These are phyloP conservation scores for Candida railenensis DNA, from an alignment of 805 yeast species.

Conservation along the genomic window DNA sequence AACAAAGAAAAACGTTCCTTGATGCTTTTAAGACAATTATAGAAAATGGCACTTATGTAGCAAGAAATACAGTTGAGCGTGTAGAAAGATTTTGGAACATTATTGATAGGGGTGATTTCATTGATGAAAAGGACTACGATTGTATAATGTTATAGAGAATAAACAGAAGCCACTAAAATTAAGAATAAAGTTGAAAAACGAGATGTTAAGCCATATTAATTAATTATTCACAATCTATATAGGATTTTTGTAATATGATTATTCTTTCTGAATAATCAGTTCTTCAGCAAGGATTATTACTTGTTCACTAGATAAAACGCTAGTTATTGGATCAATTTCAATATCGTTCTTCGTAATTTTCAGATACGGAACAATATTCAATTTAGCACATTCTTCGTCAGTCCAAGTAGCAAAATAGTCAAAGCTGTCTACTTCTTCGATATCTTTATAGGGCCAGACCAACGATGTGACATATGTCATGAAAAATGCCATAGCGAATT, in stretches of 20 bases:
- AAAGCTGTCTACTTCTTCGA: constrained; percentile 33
- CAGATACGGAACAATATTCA: constrained; percentile 17
- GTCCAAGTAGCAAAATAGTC: constrained; percentile 41
- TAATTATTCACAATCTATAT: too few species aligned
- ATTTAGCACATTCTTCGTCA: constrained; percentile 29
- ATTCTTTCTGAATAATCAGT: background rate
- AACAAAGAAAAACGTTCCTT: background rate
- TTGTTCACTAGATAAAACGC: background rate
- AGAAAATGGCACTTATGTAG: background rate
- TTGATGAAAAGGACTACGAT: constrained; percentile 5
- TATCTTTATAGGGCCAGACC: constrained; percentile 35
- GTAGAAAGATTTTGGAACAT: constrained; percentile 1
- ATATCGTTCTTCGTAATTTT: background rate
- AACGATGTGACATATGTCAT: constrained; percentile 31
- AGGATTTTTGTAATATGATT: too few species aligned
- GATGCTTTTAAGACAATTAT: background rate
- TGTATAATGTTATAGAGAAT: background rate
- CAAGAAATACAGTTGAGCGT: constrained; percentile 3
- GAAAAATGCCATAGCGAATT: constrained; percentile 28
- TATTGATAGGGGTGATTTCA: constrained; percentile 3
- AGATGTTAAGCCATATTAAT: too few species aligned
- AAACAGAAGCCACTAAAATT: background rate
- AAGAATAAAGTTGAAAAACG: background rate
- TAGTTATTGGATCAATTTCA: background rate
- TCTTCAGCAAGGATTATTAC: background rate